A percentile compares a stretch with the other conserved stretches of the same genome.
Evolutionary conservation across 2,329 filamentous ascomycete species (phyloP).

Genomic region (Ophioceras dolichostomum): DNA sequence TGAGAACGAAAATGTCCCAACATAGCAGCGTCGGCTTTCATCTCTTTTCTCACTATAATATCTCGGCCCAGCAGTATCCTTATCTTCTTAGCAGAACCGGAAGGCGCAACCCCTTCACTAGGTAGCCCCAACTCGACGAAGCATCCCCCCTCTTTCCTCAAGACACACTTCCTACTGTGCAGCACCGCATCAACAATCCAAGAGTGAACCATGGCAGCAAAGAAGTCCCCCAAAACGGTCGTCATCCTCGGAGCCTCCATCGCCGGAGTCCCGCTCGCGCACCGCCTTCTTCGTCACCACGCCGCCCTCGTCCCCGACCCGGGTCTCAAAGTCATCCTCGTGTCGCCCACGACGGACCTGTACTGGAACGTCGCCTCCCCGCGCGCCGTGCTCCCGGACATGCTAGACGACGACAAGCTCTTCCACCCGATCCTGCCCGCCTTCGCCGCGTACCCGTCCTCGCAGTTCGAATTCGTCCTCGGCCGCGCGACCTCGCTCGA

Average conservation of each 20-base stretch:
- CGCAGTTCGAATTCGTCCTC: slow-evolving; percentile 37
- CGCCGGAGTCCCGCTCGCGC: slow-evolving; percentile 32
- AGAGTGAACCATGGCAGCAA: too few species aligned
- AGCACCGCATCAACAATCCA: too few species aligned
- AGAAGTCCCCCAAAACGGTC: slow-evolving; percentile 22
- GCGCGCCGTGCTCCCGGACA: slow-evolving; percentile 13
- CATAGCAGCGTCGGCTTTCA: too few species aligned
- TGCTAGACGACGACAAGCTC: slow-evolving; percentile 10
- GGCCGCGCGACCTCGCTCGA: slow-evolving; percentile 34
- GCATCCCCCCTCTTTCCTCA: too few species aligned
- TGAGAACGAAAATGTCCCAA: too few species aligned
- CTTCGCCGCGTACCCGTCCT: slow-evolving; percentile 31
- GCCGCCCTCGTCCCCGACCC: slow-evolving; percentile 17
- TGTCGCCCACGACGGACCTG: slow-evolving; percentile 13
- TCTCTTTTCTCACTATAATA: too few species aligned
- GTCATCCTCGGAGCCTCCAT: slow-evolving; percentile 37
- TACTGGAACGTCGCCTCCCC: slow-evolving; percentile 12
- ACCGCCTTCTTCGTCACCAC: slow-evolving; percentile 35
- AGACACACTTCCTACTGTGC: too few species aligned
- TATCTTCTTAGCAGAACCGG: too few species aligned
- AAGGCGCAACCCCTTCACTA: too few species aligned
- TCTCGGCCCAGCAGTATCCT: too few species aligned
- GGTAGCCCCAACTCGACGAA: too few species aligned
- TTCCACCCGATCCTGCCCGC: slow-evolving; percentile 34
- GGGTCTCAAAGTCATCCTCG: slow-evolving; percentile 18